Base-by-base conservation (phyloP, 2,329 filamentous ascomycete species). In the Aspergillus novofumigatus region DNA sequence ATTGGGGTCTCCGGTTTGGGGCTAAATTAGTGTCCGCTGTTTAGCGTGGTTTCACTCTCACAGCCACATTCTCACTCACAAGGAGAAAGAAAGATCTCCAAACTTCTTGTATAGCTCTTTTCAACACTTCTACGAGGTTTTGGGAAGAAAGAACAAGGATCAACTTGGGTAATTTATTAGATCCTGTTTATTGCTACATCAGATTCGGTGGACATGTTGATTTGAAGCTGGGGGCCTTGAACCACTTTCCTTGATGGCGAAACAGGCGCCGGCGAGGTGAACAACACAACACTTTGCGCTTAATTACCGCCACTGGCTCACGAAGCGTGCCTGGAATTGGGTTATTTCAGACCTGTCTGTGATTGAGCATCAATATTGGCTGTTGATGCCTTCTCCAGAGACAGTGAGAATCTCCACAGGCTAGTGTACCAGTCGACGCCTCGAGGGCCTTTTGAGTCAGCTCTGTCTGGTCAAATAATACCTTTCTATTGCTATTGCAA, bases 21-120 rank as follows among this genome's bases (percentile, higher is more conserved):
- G 20, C 53, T 55, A 55, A 55, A 51, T 51, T 56, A 56, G 54
- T 23, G 38, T 14, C 54, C 50, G 50, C 49, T 21, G 14, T 9
- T 44, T 52, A 53, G 54, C 29, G 49, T 38, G 20, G 32, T 38
- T 38, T 38, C 32, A 38, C 32, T 7, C 32, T 17, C 32, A 7
- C 14, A 26, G 11, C 44, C 11, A 10, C 11, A 47, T 14, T 47
- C 11, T 47, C 23, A 6, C 44, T 23, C 11, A 6, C 11, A 14
- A 25, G 14, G 3, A 23, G 10, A 6, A 10, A 25, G n/a, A 47
- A 47, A 23, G n/a, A 23, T 26, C 44, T 26, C 10, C 44, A 10
- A 47, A 10, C 20, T 4, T 47, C 44, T 23, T 17, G 32, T 38
- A 38, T 38, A 17, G 32, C 32, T 38, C 32, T 17, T 1, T 38